phyloP scores from a whole-genome alignment of 129 eudicot species.

The Escallonia herrerae region DNA sequence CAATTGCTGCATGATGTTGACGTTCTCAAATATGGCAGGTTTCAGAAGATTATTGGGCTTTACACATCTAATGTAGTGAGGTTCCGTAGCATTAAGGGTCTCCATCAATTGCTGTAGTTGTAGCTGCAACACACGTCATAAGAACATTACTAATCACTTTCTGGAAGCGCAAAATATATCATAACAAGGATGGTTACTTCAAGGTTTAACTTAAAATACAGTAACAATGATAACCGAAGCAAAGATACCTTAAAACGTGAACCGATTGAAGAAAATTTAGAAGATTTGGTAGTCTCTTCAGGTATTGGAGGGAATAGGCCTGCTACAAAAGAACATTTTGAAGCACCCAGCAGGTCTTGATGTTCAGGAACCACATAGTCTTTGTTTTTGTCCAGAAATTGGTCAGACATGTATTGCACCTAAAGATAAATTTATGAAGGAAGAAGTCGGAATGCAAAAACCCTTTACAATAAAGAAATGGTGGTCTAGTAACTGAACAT shows the following conservation, averaged over 20 bases:
- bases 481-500: constrained; percentile 16
- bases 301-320: constrained; percentile 83
- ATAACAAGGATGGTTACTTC: no score
- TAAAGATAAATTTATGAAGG: constrained; percentile 12
- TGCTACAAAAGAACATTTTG: constrained; percentile 88
- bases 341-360: constrained; percentile 81
- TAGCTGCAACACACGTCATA: constrained; percentile 35
- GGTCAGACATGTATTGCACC: constrained; percentile 95
- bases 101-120: constrained; percentile 97
- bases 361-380: constrained; percentile 98
- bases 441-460: neutral
- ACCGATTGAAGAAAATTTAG: constrained; percentile 94
- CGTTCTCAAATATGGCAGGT: constrained; percentile 87
- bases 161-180: no score
- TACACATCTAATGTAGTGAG: constrained; percentile 94
- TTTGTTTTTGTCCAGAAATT: constrained; percentile 95
- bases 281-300: constrained; percentile 86
- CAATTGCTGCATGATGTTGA: constrained; percentile 86
- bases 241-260: constrained; percentile 83
- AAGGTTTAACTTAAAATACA: neutral
- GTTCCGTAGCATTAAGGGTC: constrained; percentile 86
- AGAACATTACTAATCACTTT: no score
- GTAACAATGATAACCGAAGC: constrained; percentile 1
- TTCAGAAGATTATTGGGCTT: constrained; percentile 91
- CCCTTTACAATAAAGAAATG: neutral